Evolutionary conservation across 371 early-diverging fungal species (phyloP), one percentile per base, ranked within the genome.

Genomic region (Lichtheimia ramosa): DNA sequence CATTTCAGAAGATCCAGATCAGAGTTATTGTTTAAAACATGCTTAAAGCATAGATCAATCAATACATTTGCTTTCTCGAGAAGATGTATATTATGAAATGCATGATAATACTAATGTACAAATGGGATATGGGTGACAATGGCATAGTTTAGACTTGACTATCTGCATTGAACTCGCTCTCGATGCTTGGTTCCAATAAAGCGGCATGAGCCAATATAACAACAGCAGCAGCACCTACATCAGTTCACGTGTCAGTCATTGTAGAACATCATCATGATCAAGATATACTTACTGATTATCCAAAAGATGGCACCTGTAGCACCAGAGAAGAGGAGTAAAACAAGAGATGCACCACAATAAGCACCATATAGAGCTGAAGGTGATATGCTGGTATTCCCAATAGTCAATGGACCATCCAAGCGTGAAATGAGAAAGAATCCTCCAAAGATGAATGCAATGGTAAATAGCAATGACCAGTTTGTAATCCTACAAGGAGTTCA

Each of bases 251-350:
- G 25, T 25, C n/a, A 39, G 12, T 1, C 48, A 25, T 23, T 3
- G 16, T 20, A n/a, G 21, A 41, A 14, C 16, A 0, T 20, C 20
- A 24, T 39, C 41, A 18, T 54, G 34, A 34, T n/a, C 8, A 8
- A 16, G 0, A 16, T 16, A 14, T 46, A 21, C 46, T 46, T 79
- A 82, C 85, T 85, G 54, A 86, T 70, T 55, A 87, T 81, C 88
- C 88, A 88, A 51, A 88, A 87, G 50, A 88, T 70, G 24, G 82
- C 79, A 10, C 85, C 83, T 7, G 85, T 79, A 40, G 85, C 79
- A 5, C 84, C 85, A 24, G 85, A 84, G 61, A 88, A 71, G 54
- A 82, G 76, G 48, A 88, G 74, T 34, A 88, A 62, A 27, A 83
- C 43, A 23, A 87, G 63, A 10, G 87, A 75, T 39, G 79, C 59